Conservation (phyloP, 2,329 filamentous ascomycete genomes). For the Aureobasidium sp. region DNA sequence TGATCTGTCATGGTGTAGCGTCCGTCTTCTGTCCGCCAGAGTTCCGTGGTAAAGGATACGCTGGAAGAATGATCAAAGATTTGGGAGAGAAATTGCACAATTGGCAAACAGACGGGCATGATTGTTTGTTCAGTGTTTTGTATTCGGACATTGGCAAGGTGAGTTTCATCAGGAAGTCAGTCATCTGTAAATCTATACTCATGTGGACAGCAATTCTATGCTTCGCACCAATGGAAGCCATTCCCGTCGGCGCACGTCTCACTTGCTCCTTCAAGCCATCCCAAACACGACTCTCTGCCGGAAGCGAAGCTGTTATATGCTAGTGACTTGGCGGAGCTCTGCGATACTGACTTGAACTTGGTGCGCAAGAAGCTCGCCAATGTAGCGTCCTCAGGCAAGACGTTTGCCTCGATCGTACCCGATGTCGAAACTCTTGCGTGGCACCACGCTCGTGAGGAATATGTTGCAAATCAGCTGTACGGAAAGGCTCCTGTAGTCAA, state of each 20-base stretch:
- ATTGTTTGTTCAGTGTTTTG: constrained; percentile 64
- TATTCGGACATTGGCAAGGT: constrained; percentile 78
- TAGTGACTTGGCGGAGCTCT: constrained; percentile 54
- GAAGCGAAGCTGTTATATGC: constrained; percentile 42
- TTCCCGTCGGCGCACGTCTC: constrained; percentile 67
- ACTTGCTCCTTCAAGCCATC: constrained; percentile 42
- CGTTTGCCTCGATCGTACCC: constrained; percentile 59
- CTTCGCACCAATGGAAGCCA: constrained; percentile 66
- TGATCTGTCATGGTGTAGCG: constrained; percentile 64
- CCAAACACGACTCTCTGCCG: constrained; percentile 16
- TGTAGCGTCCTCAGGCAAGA: constrained; percentile 33
- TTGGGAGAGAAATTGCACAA: constrained; percentile 49
- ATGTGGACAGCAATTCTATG: constrained; percentile 57
- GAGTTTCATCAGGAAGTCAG: not conserved
- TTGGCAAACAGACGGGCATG: constrained; percentile 43
- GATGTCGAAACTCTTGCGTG: constrained; percentile 62
- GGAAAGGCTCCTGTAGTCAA: constrained; percentile 52
- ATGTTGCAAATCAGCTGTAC: constrained; percentile 60
- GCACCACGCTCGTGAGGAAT: constrained; percentile 77
- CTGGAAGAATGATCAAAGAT: constrained; percentile 65
- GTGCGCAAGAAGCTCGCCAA: constrained; percentile 47
- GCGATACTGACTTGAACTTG: constrained; percentile 56
- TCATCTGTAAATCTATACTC: not conserved
- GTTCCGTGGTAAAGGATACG: constrained; percentile 67
- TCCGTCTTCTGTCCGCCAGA: constrained; percentile 67